phyloP scores from a whole-genome alignment of 805 yeast genomes.

The Kodamaea fukazawae region DNA sequence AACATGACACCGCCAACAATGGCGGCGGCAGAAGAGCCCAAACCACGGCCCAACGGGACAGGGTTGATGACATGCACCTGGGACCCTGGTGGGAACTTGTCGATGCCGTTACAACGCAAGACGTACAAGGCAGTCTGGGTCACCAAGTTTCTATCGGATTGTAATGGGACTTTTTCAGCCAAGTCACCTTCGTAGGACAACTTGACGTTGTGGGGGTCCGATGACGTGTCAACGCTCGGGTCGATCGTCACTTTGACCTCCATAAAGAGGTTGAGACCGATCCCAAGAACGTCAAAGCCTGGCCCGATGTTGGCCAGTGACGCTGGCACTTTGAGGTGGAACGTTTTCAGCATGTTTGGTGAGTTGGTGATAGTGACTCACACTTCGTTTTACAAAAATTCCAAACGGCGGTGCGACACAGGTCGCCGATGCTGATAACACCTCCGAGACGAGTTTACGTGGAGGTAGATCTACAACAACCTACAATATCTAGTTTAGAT shows the following conservation, averaged over 20 bases:
- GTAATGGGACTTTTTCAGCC: conserved; percentile 72
- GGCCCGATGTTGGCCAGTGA: conserved; percentile 98
- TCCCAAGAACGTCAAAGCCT: conserved; percentile 95
- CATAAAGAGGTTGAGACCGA: conserved; percentile 75
- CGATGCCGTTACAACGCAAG: conserved; percentile 74
- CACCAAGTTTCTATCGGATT: conserved; percentile 76
- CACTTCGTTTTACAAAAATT: too few relatives aligned
- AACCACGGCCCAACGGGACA: conserved; percentile 93
- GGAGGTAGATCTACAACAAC: too few relatives aligned
- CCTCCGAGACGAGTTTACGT: too few relatives aligned
- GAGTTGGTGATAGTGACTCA: too few relatives aligned
- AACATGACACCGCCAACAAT: conserved; percentile 94
- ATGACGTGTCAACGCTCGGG: conserved; percentile 41
- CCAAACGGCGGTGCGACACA: too few relatives aligned
- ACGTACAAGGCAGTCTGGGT: conserved; percentile 93
- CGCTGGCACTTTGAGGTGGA: conserved; percentile 80
- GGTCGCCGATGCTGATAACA: too few relatives aligned
- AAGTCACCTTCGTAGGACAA: conserved; percentile 79
- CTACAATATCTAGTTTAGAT: too few relatives aligned
- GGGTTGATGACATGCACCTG: conserved; percentile 79
- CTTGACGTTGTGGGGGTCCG: conserved; percentile 66
- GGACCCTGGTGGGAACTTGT: conserved; percentile 82
- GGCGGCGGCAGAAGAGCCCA: conserved; percentile 98
- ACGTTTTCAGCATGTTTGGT: conserved; percentile 18
- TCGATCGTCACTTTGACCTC: conserved; percentile 70